Evolutionary conservation across 345 rosid genomes (phyloP).

Genomic region (Heritiera fomes): DNA sequence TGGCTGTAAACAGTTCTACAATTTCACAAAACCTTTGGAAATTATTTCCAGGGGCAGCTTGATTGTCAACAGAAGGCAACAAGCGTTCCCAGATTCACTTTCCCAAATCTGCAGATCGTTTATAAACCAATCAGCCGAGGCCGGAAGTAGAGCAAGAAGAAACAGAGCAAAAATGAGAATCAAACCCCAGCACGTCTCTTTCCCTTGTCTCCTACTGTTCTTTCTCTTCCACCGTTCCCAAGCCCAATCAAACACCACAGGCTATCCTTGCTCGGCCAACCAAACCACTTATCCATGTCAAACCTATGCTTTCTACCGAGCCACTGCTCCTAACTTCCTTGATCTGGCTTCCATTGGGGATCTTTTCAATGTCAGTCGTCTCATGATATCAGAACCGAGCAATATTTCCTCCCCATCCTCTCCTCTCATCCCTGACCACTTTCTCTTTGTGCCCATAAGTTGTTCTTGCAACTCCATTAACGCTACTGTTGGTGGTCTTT

Average conservation of each 20-base stretch:
- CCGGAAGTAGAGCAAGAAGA: neutral
- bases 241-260: constrained; percentile 43
- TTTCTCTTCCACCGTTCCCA: constrained; percentile 20
- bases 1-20: neutral
- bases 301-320: constrained; percentile 56
- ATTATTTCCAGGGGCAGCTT: neutral
- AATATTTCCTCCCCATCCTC: constrained; percentile 57
- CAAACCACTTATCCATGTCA: constrained; percentile 55
- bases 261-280: constrained; percentile 42
- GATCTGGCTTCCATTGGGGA: constrained; percentile 63
- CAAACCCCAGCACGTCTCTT: constrained; percentile 13
- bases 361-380: constrained; percentile 59
- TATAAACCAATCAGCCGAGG: neutral
- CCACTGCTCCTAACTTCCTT: constrained; percentile 40
- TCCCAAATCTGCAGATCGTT: neutral
- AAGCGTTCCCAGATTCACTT: no score
- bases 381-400: constrained; percentile 57
- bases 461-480: constrained; percentile 57
- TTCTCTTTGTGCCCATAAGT: constrained; percentile 56
- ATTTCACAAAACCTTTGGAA: neutral
- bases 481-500: constrained; percentile 29
- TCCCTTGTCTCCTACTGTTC: constrained; percentile 32
- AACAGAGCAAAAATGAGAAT: constrained; percentile 25
- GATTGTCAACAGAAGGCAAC: neutral
- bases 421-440: constrained; percentile 44